Conservation (phyloP, 1,284 basidiomycete genomes). For the Melanopsichium pennsylvanicum region DNA sequence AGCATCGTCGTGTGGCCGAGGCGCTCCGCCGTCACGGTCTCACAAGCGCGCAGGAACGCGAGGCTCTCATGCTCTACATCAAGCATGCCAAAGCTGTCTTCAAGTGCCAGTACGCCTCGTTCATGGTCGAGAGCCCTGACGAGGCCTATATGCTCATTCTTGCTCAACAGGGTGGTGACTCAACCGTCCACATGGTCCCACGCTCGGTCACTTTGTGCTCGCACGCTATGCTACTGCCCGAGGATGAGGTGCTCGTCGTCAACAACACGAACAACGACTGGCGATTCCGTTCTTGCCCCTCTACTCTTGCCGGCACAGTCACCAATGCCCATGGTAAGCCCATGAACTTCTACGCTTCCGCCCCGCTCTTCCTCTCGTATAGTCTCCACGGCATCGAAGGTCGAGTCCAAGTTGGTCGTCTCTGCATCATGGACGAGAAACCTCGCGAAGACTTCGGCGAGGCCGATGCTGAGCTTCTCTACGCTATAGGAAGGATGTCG, state of each 20-base stretch:
- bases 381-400: slow-evolving; percentile 24
- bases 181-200: slow-evolving; percentile 14
- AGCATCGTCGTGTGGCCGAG: slow-evolving; percentile 12
- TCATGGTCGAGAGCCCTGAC: slow-evolving; percentile 38
- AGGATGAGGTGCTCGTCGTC: slow-evolving; percentile 47
- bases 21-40: slow-evolving; percentile 35
- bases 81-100: slow-evolving; percentile 44
- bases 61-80: slow-evolving; percentile 30
- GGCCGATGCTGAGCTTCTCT: slow-evolving; percentile 39
- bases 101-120: slow-evolving; percentile 42
- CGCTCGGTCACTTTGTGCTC: slow-evolving; percentile 35
- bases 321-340: slow-evolving; percentile 28
- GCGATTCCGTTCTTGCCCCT: slow-evolving; percentile 42
- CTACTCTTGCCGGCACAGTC: slow-evolving; percentile 25
- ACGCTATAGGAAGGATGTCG: slow-evolving; percentile 46
- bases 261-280: slow-evolving; percentile 42
- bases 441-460: slow-evolving; percentile 44
- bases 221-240: slow-evolving; percentile 51
- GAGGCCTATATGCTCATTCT: slow-evolving; percentile 41
- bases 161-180: slow-evolving; percentile 28
- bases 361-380: slow-evolving; percentile 44
- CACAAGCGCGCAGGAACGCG: slow-evolving; percentile 25
- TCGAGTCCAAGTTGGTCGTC: slow-evolving; percentile 41
- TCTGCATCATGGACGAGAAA: slow-evolving; percentile 44
- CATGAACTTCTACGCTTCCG: slow-evolving; percentile 53